phyloP scores from a whole-genome alignment of 2,329 filamentous ascomycete genomes.

The Cladosporium sp. region DNA sequence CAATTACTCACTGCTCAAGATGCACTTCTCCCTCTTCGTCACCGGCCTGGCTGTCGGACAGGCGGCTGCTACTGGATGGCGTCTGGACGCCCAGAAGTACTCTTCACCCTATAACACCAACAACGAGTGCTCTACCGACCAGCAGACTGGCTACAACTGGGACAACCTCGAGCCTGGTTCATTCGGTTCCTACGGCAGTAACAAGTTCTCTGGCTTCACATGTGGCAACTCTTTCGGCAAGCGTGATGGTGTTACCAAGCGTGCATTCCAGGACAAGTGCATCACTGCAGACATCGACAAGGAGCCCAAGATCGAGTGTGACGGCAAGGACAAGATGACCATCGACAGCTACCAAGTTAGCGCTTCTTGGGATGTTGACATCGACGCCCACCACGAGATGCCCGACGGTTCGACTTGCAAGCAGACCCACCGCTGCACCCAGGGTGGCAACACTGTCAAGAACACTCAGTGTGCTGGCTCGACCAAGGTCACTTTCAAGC shows the following conservation, averaged over 20 bases:
- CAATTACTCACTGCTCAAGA: slow-evolving; percentile 19
- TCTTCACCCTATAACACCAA: slow-evolving; percentile 69
- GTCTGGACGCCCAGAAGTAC: slow-evolving; percentile 56
- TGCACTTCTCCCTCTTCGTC: slow-evolving; percentile 31
- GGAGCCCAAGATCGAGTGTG: slow-evolving; percentile 44
- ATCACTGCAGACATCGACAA: slow-evolving; percentile 49
- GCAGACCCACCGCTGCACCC: slow-evolving; percentile 68
- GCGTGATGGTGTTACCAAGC: slow-evolving; percentile 56
- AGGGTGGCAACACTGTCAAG: slow-evolving; percentile 66
- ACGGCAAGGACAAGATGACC: slow-evolving; percentile 65
- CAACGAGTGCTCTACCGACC: slow-evolving; percentile 73
- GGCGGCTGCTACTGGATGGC: slow-evolving; percentile 52
- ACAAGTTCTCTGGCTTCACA: slow-evolving; percentile 71
- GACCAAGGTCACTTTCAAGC: slow-evolving; percentile 70
- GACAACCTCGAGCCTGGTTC: slow-evolving; percentile 59
- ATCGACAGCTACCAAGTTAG: slow-evolving; percentile 72
- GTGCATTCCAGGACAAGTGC: slow-evolving; percentile 45
- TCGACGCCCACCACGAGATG: slow-evolving; percentile 89
- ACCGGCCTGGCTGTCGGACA: slow-evolving; percentile 44
- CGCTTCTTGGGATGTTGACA: slow-evolving; percentile 71
- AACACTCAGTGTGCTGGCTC: slow-evolving; percentile 94
- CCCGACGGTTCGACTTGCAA: slow-evolving; percentile 79
- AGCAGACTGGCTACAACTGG: slow-evolving; percentile 73
- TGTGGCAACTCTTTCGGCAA: slow-evolving; percentile 64
- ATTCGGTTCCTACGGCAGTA: slow-evolving; percentile 69